Percentiles rank a stretch among this genome's conserved stretches.
phyloP scores from a whole-genome alignment of 1,284 basidiomycete genomes.

The Leccinum solheimii region DNA sequence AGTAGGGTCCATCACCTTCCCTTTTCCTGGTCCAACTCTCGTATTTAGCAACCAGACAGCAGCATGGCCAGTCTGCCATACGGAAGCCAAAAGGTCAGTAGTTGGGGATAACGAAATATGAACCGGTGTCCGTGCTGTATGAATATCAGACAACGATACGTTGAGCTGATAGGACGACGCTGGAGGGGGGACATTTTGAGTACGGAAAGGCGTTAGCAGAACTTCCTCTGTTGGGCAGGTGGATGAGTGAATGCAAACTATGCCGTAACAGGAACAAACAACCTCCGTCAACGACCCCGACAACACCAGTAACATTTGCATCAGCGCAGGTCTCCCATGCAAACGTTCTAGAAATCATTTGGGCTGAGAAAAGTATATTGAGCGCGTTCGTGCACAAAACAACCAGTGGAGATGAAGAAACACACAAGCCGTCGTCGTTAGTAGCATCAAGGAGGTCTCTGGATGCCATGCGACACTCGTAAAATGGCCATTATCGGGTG shows the following conservation, averaged over 20 bases:
- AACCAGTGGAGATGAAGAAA: constrained; percentile 10
- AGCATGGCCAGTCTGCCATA: constrained; percentile 67
- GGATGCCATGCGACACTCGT: constrained; percentile 84
- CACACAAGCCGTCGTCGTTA: constrained; percentile 69
- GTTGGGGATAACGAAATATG: constrained; percentile 65
- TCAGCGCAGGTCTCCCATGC: constrained; percentile 79
- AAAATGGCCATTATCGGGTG: constrained; percentile 56
- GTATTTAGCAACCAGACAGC: constrained; percentile 74
- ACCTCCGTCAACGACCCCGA: constrained; percentile 93
- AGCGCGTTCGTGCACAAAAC: neutral
- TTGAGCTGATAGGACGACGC: constrained; percentile 80
- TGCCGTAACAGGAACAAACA: constrained; percentile 39
- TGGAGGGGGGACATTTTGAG: constrained; percentile 93
- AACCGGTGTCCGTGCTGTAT: constrained; percentile 44
- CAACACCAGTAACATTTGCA: constrained; percentile 80
- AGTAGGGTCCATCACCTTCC: constrained; percentile 63
- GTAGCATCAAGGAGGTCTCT: constrained; percentile 70
- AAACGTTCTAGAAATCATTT: constrained; percentile 66
- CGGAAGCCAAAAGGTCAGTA: constrained; percentile 61
- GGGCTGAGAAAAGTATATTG: constrained; percentile 37
- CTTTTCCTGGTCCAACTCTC: constrained; percentile 58
- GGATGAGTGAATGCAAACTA: constrained; percentile 28
- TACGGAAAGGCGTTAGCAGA: constrained; percentile 89
- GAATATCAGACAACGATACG: constrained; percentile 29
- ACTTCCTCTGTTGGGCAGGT: constrained; percentile 52